phyloP scores from a whole-genome alignment of 2,329 filamentous ascomycete species.

The Tolypocladium album region DNA sequence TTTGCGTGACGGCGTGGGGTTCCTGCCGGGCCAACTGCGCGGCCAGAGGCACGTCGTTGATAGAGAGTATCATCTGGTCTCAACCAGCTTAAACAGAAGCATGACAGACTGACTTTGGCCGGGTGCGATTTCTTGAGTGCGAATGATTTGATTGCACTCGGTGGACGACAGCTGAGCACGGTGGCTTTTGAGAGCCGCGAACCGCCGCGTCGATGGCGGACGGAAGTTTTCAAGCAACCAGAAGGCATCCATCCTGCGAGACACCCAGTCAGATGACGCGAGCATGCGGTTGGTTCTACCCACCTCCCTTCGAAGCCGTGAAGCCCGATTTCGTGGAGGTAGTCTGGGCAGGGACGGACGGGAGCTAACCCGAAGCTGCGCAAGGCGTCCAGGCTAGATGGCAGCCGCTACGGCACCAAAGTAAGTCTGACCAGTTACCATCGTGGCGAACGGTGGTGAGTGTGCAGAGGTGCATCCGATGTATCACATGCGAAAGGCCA shows the following conservation, averaged over 20 bases:
- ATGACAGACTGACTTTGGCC: neutral
- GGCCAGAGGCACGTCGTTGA: neutral
- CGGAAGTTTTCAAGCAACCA: neutral
- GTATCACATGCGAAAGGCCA: neutral
- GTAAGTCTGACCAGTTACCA: neutral
- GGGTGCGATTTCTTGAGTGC: neutral
- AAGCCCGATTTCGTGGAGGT: neutral
- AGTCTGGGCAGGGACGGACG: neutral
- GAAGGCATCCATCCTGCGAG: conserved; percentile 1
- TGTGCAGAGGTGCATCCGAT: neutral
- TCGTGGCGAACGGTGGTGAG: neutral
- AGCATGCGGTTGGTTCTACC: conserved; percentile 6
- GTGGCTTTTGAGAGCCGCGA: neutral
- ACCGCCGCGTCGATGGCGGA: neutral
- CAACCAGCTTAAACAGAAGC: neutral
- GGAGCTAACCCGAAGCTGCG: neutral
- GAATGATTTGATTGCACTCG: neutral
- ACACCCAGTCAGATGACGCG: conserved; percentile 8
- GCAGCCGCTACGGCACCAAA: neutral
- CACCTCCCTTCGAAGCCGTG: neutral
- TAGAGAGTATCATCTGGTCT: neutral
- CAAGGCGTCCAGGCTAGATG: neutral
- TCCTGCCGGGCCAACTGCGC: neutral
- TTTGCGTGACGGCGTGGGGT: conserved; percentile 1
- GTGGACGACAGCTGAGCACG: neutral